Conservation (phyloP, 2,329 filamentous ascomycete genomes). For the Cladosporium halotolerans region DNA sequence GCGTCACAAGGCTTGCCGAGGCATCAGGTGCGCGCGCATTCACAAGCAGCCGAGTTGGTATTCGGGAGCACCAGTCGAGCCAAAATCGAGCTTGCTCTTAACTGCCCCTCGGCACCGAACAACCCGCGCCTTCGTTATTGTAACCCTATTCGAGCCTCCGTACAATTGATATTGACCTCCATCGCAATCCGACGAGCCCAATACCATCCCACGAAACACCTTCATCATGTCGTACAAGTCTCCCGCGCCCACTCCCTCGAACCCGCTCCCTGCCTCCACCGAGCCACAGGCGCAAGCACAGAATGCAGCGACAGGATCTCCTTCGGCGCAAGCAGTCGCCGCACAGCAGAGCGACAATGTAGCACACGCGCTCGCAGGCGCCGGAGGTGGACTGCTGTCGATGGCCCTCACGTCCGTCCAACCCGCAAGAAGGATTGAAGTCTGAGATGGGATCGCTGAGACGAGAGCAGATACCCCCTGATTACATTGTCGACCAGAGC, state of each 20-base stretch:
- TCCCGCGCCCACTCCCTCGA: conserved; percentile 20
- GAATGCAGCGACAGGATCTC: conserved; percentile 13
- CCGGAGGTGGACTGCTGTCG: conserved; percentile 87
- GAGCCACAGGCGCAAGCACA: conserved; percentile 17
- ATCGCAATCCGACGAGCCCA: background rate
- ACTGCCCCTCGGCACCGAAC: background rate
- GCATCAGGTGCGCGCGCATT: background rate
- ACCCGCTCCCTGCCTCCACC: conserved; percentile 18
- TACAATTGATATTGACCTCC: background rate
- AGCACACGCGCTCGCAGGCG: conserved; percentile 86
- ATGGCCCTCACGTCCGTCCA: conserved; percentile 79
- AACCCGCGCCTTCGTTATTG: background rate
- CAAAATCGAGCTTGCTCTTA: too few species aligned
- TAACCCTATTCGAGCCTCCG: background rate
- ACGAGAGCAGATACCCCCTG: conserved; percentile 67
- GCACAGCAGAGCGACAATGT: conserved; percentile 87
- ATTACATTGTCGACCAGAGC: conserved; percentile 96
- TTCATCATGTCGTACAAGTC: conserved; percentile 19
- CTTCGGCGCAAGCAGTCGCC: conserved; percentile 43
- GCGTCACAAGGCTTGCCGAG: conserved; percentile 1
- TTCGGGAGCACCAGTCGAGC: too few species aligned
- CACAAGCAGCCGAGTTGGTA: background rate
- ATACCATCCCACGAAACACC: background rate
- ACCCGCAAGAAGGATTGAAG: background rate
- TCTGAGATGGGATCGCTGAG: conserved; percentile 10